Percentiles rank a stretch among this genome's conserved stretches.
Evolutionary conservation across 192 early-diverging fungal species (phyloP).

Genomic region (Radiomyces spectabilis): DNA sequence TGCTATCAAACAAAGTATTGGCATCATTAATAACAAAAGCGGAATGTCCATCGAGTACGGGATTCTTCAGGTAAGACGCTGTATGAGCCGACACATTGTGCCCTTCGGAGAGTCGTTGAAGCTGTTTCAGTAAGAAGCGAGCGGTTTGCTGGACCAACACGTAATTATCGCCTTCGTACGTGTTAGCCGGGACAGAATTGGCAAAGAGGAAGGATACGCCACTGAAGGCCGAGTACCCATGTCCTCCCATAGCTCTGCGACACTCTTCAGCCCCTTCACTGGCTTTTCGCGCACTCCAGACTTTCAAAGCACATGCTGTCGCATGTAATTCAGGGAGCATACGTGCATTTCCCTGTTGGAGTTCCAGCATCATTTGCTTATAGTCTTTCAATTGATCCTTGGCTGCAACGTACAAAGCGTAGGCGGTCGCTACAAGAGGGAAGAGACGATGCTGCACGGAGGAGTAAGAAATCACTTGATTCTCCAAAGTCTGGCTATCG

Average conservation of each 20-base stretch:
- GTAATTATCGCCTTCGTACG: slow-evolving; percentile 66
- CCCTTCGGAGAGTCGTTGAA: slow-evolving; percentile 35
- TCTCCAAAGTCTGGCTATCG: slow-evolving; percentile 27
- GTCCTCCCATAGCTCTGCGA: slow-evolving; percentile 64
- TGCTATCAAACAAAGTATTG: slow-evolving; percentile 39
- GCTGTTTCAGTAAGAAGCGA: slow-evolving; percentile 61
- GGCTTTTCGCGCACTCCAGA: slow-evolving; percentile 46
- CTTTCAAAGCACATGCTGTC: slow-evolving; percentile 59
- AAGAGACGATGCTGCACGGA: slow-evolving; percentile 62
- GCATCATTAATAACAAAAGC: slow-evolving; percentile 2
- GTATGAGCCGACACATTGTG: slow-evolving; percentile 21
- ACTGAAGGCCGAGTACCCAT: slow-evolving; percentile 63
- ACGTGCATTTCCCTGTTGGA: slow-evolving; percentile 41
- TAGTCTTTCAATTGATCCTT: slow-evolving; percentile 42
- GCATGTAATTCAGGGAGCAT: slow-evolving; percentile 61
- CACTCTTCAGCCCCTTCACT: slow-evolving; percentile 63
- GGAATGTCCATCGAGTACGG: slow-evolving; percentile 14
- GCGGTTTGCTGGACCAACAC: slow-evolving; percentile 62
- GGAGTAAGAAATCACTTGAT: slow-evolving; percentile 63
- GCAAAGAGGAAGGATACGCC: slow-evolving; percentile 58
- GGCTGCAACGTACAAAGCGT: slow-evolving; percentile 54
- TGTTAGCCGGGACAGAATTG: slow-evolving; percentile 50
- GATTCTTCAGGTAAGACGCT: slow-evolving; percentile 26
- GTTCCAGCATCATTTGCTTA: slow-evolving; percentile 41
- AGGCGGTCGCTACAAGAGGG: slow-evolving; percentile 54